These are phyloP conservation scores for Periglandula ipomoeae DNA, from an alignment of 2,329 filamentous ascomycete genomes.

Conservation along the genomic window DNA sequence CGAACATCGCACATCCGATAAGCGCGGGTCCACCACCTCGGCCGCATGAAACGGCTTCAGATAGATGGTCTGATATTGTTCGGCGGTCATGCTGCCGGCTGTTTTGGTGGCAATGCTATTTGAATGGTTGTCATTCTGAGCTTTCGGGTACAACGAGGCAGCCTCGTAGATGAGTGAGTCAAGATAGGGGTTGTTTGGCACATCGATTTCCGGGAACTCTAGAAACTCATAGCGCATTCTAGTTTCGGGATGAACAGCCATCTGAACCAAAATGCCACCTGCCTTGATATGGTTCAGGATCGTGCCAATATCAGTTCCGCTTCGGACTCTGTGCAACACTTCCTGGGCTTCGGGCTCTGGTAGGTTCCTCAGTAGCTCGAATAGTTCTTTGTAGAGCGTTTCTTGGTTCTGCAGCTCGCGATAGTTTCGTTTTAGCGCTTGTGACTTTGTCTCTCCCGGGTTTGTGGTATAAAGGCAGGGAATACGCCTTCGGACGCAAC, in stretches of 20 bases:
- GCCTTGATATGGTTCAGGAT: slow-evolving; percentile 25
- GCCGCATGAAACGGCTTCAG: slow-evolving; percentile 29
- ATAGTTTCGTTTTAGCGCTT: slow-evolving; percentile 11
- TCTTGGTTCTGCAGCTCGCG: slow-evolving; percentile 1
- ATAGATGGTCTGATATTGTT: slow-evolving; percentile 15
- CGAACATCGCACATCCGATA: slow-evolving; percentile 21
- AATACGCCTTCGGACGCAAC: slow-evolving; percentile 10
- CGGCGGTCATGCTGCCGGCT: background rate
- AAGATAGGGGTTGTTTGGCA: slow-evolving; percentile 17
- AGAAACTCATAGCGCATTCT: slow-evolving; percentile 31
- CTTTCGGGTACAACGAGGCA: slow-evolving; percentile 7
- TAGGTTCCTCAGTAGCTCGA: slow-evolving; percentile 10
- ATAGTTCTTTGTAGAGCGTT: slow-evolving; percentile 11
- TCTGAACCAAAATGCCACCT: slow-evolving; percentile 29
- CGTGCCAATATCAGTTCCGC: slow-evolving; percentile 20
- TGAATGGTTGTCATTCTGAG: background rate
- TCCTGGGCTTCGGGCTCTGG: slow-evolving; percentile 22
- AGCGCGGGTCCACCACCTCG: slow-evolving; percentile 22
- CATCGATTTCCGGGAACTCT: slow-evolving; percentile 18
- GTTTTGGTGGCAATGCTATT: background rate
- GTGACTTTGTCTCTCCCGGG: slow-evolving; percentile 13
- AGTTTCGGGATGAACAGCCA: slow-evolving; percentile 27
- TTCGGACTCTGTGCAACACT: slow-evolving; percentile 26
- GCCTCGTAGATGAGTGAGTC: slow-evolving; percentile 18
- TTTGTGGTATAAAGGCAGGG: slow-evolving; percentile 13